Conservation (phyloP, 2,329 filamentous ascomycete genomes). For the Nigrograna mackinnonii region DNA sequence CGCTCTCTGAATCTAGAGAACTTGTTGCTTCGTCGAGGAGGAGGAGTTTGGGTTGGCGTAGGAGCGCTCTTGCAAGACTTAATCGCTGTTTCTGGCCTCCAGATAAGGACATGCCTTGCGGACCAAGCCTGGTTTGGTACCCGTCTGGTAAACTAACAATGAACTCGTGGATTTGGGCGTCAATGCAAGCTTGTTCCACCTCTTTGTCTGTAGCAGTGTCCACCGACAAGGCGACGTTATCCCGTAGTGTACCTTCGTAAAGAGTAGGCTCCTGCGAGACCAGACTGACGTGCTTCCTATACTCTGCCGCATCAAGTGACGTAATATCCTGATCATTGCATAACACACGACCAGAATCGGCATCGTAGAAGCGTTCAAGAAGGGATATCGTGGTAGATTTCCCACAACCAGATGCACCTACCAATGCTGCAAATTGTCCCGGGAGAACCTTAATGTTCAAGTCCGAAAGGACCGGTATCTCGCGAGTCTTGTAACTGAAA, state of each 20-base stretch:
- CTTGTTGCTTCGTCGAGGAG: constrained; percentile 41
- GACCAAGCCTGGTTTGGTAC: constrained; percentile 37
- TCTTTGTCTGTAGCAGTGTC: constrained; percentile 28
- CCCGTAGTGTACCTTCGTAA: constrained; percentile 47
- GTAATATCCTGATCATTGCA: constrained; percentile 49
- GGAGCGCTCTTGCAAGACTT: constrained; percentile 33
- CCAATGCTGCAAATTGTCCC: constrained; percentile 71
- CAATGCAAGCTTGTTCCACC: constrained; percentile 34
- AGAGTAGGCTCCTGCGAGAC: constrained; percentile 52
- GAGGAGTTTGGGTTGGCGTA: constrained; percentile 33
- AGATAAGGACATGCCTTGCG: constrained; percentile 36
- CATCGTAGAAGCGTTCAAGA: constrained; percentile 70
- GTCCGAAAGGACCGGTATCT: constrained; percentile 64
- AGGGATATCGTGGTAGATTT: constrained; percentile 72
- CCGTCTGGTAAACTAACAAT: constrained; percentile 37
- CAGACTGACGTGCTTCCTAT: constrained; percentile 47
- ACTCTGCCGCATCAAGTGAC: constrained; percentile 37
- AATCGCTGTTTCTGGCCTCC: constrained; percentile 43
- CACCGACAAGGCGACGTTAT: constrained; percentile 42
- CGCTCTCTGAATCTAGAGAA: constrained; percentile 35
- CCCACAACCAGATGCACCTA: constrained; percentile 71
- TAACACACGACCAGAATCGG: constrained; percentile 65
- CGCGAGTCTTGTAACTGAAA: constrained; percentile 89
- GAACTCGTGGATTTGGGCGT: constrained; percentile 45
- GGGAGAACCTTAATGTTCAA: constrained; percentile 53